phyloP scores from a whole-genome alignment of 2,329 filamentous ascomycete species.

The Colletotrichum navitas region DNA sequence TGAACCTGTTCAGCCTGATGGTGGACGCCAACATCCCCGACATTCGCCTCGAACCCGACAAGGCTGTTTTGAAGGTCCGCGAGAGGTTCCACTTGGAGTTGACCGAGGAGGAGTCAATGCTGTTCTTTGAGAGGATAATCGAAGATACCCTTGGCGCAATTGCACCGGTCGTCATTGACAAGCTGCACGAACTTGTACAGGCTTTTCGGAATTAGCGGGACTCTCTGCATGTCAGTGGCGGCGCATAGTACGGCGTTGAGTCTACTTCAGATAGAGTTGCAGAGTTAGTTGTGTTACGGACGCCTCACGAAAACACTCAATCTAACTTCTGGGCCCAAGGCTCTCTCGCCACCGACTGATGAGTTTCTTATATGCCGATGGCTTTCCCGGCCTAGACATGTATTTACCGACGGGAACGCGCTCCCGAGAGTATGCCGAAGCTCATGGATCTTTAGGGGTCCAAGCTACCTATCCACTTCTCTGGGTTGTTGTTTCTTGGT shows the following conservation, averaged over 20 bases:
- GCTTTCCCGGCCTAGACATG: not conserved
- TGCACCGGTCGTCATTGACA: slow-evolving; percentile 94
- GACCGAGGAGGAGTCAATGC: slow-evolving; percentile 90
- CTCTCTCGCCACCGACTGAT: too few species aligned
- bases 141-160: slow-evolving; percentile 91
- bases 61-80: slow-evolving; percentile 93
- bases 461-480: not conserved
- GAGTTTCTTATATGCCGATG: not conserved
- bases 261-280: slow-evolving; percentile 4
- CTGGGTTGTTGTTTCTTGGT: not conserved
- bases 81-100: slow-evolving; percentile 94
- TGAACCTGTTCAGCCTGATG: slow-evolving; percentile 97
- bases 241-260: not conserved
- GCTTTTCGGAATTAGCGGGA: slow-evolving; percentile 66
- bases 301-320: not conserved
- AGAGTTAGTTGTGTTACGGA: not conserved
- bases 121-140: slow-evolving; percentile 89
- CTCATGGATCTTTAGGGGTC: too few species aligned
- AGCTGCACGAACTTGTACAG: slow-evolving; percentile 93
- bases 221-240: not conserved
- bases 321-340: not conserved
- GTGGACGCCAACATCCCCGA: slow-evolving; percentile 97
- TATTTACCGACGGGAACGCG: not conserved
- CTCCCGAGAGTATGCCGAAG: not conserved
- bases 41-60: slow-evolving; percentile 91